phyloP scores from a whole-genome alignment of 176 grass and related monocot genomes.

The Carex cristatella region DNA sequence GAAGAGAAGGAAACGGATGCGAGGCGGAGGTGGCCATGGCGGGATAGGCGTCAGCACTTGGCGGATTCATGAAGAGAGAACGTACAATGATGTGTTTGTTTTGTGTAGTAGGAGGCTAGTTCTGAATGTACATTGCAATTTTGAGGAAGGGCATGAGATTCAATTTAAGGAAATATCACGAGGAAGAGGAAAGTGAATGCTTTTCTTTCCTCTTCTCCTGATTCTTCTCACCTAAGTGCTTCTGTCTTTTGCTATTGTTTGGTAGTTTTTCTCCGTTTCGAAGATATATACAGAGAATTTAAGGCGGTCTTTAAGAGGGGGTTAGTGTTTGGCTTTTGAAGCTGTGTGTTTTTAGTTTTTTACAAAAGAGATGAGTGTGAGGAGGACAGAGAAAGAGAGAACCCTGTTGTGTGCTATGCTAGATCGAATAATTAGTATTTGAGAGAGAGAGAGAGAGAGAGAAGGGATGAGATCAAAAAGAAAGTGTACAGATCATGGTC shows the following conservation, averaged over 20 bases:
- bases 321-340: conserved; percentile 18
- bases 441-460: conserved; percentile 5
- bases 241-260: conserved; percentile 17
- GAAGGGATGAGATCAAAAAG: neutral
- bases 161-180: neutral
- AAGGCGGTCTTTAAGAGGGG: conserved; percentile 22
- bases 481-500: conserved; percentile 15
- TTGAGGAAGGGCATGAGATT: conserved; percentile 2
- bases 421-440: neutral
- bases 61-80: conserved; percentile 19
- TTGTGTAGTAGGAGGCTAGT: neutral
- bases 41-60: neutral
- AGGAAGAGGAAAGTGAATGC: conserved; percentile 11
- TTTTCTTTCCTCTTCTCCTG: neutral
- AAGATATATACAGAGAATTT: conserved; percentile 11
- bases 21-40: neutral
- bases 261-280: neutral
- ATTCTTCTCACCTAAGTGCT: conserved; percentile 6
- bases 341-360: neutral
- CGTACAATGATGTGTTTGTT: neutral
- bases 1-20: conserved; percentile 37
- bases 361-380: neutral
- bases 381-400: neutral
- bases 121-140: conserved; percentile 7
- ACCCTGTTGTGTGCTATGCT: neutral